Evolutionary conservation across 2,329 filamentous ascomycete species (phyloP), one percentile per base, ranked within the genome.

Genomic region (Colletotrichum limetticola): DNA sequence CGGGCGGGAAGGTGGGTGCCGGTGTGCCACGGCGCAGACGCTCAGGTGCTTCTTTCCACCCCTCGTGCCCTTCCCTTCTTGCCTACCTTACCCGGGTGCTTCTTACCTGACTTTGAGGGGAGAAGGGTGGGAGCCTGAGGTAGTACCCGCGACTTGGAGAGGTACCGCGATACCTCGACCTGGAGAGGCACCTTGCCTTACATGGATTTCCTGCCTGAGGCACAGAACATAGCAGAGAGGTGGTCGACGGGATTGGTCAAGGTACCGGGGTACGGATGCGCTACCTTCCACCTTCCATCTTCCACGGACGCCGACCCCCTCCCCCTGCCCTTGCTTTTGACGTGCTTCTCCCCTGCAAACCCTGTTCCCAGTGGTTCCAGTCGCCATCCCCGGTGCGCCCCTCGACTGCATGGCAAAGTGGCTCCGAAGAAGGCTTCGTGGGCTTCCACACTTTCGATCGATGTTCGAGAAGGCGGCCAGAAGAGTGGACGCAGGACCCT

Each of bases 381-480:
- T 59, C 32, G 46, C 61, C 52, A 52, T 12, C 37, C 58, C 52
- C 46, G 30, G 49, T 62, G 35, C 57, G n/a, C 52, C 68, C 64
- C 69, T n/a, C 14, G 46, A 46, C 30, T 53, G 28, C 42, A 42
- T 30, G 19, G 28, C 26, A 49, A 22, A 60, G 64, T 66, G 64
- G 56, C 30, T 22, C 61, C 56, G 19, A 67, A 22, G 67, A 73
- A 74, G 61, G 30, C 62, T 74, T 74, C 62, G 67, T 71, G 71
- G 61, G 30, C 62, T 74, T 74, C 62, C 49, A 71, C 53, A n/a
- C 57, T 74, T 74, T 75, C 74, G 64, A 75, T 74, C 69, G 49
- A 71, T 74, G 66, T 75, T 75, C 74, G 68, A 75, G 74, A 75
- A 75, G 72, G 49, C 61, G 46, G 53, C 59, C 61, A 69, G 68